Base-by-base conservation (phyloP, 2,329 filamentous ascomycete species). In the Verticillium alfalfae region DNA sequence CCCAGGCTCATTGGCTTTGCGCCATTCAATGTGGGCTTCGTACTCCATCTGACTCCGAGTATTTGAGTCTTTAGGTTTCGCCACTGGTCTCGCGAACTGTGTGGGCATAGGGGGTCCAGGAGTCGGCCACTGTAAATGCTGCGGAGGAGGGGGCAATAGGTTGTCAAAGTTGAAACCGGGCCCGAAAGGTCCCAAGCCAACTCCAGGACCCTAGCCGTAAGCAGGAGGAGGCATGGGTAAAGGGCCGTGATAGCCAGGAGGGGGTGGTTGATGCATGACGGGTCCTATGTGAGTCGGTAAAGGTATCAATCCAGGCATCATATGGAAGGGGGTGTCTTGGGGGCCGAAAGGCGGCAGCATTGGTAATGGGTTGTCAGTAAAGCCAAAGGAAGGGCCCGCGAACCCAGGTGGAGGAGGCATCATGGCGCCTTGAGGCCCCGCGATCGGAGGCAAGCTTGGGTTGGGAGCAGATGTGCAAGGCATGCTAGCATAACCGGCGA, bases 11-110 rank as follows among this genome's bases (percentile, higher is more conserved):
- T 77, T 76, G 26, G 76, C 76, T 64, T 82, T 82, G 61, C 78
- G 76, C 75, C 76, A 80, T 67, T 82, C 79, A 38, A 82, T 76
- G 65, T 75, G 81, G 39, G 73, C 76, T 68, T 82, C 79, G 66
- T 82, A 82, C 62, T 73, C 71, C 62, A 79, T 77, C 67, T 82
- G 80, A 34, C 73, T 73, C 55, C 67, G 62, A 13, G 79, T 68
- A 62, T 81, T 70, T 56, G 78, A 78, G 36, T 69, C 67, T 4
- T 72, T 72, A 10, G 79, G 79, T 66, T 81, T 81, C 4, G 70
- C 71, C 45, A 73, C 74, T 12, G 69, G 70, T 6, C 34, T 16
- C 2, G 31, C 54, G 15, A 18, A 34, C 54, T 16, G 13, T 34
- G 26, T 13, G 18, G 54, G 31, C n/a, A 52, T 26, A n/a, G 18